phyloP scores from a whole-genome alignment of 1,284 basidiomycete species.

The Erythrobasidium hasegawianum region DNA sequence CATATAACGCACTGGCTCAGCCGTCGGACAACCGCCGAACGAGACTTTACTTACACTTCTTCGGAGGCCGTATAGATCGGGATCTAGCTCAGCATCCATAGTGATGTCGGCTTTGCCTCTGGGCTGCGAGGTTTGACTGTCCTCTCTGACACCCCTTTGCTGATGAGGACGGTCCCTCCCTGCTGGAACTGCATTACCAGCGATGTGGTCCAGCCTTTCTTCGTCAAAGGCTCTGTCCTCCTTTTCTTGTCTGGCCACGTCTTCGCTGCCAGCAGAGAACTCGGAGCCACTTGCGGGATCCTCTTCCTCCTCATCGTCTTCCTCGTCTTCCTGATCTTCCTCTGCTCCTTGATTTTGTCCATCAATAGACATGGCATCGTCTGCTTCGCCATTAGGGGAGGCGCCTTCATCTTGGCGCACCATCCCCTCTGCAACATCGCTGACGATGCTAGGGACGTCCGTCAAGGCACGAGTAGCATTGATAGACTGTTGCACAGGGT shows the following conservation, averaged over 20 bases:
- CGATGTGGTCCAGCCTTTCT: neutral
- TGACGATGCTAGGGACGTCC: conserved; percentile 9
- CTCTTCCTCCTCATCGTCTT: conserved; percentile 24
- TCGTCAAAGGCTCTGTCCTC: conserved; percentile 8
- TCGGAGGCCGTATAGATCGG: conserved; percentile 43
- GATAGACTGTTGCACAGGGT: neutral
- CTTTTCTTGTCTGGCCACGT: conserved; percentile 4
- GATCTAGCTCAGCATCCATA: conserved; percentile 37
- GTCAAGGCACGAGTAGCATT: neutral
- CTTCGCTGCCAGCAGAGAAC: conserved; percentile 6
- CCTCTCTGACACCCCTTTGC: neutral
- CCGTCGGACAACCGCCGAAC: neutral
- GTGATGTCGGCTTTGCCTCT: conserved; percentile 32
- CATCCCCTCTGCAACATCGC: conserved; percentile 2
- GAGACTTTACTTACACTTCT: conserved; percentile 39
- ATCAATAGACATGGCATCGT: conserved; percentile 5
- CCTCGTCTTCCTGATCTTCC: conserved; percentile 20
- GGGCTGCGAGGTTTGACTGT: neutral
- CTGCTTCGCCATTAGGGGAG: conserved; percentile 1
- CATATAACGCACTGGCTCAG: neutral
- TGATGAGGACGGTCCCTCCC: neutral
- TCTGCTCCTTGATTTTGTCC: neutral
- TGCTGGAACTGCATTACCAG: neutral
- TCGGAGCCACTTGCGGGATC: conserved; percentile 21
- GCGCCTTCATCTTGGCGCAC: conserved; percentile 1